Conservation (phyloP, 2,329 filamentous ascomycete species). For the Penicillium sp. region DNA sequence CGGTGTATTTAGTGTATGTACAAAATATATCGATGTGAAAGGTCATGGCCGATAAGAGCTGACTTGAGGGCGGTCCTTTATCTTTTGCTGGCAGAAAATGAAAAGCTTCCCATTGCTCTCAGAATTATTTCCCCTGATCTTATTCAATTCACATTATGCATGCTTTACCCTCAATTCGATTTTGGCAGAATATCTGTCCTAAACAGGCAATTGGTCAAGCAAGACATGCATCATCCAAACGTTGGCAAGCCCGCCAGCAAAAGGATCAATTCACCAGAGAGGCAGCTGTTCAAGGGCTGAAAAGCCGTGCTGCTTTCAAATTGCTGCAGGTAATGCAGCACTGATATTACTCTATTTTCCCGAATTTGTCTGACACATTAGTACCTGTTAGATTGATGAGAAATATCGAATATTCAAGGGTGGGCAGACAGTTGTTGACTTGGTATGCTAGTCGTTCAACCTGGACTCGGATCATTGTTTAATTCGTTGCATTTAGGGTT, state of each 20-base stretch:
- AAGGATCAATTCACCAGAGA: constrained; percentile 70
- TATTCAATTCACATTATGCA: constrained; percentile 15
- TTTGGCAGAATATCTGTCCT: background rate
- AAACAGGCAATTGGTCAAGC: constrained; percentile 6
- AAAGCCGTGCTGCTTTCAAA: constrained; percentile 91
- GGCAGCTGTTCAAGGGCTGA: constrained; percentile 75
- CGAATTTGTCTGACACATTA: constrained; percentile 1
- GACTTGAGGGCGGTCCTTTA: background rate
- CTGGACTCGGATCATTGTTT: background rate
- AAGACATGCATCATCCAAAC: constrained; percentile 59
- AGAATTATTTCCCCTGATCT: background rate
- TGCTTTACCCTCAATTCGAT: background rate
- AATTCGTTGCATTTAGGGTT: constrained; percentile 34
- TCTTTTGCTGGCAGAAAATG: constrained; percentile 20
- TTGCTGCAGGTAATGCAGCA: constrained; percentile 66
- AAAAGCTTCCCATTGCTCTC: background rate
- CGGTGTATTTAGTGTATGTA: background rate
- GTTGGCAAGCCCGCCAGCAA: constrained; percentile 79
- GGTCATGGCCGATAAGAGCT: background rate
- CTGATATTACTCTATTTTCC: background rate
- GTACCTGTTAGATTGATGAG: constrained; percentile 66
- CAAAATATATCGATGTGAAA: background rate
- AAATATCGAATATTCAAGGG: constrained; percentile 75
- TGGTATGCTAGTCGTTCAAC: constrained; percentile 53
- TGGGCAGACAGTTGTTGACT: constrained; percentile 84